These are phyloP conservation scores for Cadophora gregata DNA, from an alignment of 2,329 filamentous ascomycete genomes.

Conservation along the genomic window DNA sequence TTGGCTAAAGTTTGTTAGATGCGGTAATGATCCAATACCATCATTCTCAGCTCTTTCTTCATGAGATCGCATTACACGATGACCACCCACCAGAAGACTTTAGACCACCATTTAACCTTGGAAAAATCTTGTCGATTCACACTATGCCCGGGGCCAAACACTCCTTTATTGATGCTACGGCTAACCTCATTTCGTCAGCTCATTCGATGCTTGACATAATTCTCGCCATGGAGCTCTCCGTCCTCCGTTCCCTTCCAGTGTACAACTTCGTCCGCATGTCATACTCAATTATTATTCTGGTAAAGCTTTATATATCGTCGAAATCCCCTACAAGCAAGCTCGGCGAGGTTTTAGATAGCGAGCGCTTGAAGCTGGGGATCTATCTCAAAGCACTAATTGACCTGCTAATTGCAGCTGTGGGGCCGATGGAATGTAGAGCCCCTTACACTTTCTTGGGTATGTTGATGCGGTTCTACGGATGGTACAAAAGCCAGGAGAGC, in stretches of 20 bases:
- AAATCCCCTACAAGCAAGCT: constrained; percentile 67
- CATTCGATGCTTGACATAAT: constrained; percentile 57
- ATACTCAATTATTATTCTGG: constrained; percentile 59
- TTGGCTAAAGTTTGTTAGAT: constrained; percentile 24
- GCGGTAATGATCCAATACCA: constrained; percentile 49
- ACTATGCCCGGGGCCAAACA: constrained; percentile 42
- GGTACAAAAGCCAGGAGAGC: constrained; percentile 61
- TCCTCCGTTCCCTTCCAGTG: constrained; percentile 53
- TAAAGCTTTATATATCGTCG: constrained; percentile 63
- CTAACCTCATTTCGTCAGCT: constrained; percentile 54
- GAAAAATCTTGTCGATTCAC: constrained; percentile 37
- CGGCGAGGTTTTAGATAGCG: constrained; percentile 67
- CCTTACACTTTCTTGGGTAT: constrained; percentile 73
- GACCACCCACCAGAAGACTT: constrained; percentile 59
- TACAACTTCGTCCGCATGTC: constrained; percentile 56
- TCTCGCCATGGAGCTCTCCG: constrained; percentile 49
- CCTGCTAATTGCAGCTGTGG: constrained; percentile 67
- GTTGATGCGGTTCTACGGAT: constrained; percentile 68
- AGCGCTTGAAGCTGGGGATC: constrained; percentile 64
- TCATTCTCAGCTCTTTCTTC: constrained; percentile 58
- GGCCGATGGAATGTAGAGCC: constrained; percentile 65
- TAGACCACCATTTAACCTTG: constrained; percentile 33
- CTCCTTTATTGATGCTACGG: constrained; percentile 56
- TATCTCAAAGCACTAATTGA: constrained; percentile 73
- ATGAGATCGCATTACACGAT: constrained; percentile 61